phyloP scores from a whole-genome alignment of 148 eudicot genomes.

The Rhododendron mucronatum region DNA sequence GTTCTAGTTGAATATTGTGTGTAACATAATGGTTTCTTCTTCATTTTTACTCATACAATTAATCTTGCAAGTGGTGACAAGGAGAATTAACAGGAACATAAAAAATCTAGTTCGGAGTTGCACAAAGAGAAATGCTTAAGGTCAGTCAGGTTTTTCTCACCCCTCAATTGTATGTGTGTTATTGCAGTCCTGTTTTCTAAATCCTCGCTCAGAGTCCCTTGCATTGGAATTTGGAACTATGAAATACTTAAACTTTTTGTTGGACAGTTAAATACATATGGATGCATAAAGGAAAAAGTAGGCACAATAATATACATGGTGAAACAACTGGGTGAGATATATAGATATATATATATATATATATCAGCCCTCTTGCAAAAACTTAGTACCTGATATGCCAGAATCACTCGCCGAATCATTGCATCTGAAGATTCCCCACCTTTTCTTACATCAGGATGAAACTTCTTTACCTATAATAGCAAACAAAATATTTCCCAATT shows the following conservation, averaged over 20 bases:
- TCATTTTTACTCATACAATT: not conserved
- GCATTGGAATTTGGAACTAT: not conserved
- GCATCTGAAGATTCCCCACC: conserved; percentile 48
- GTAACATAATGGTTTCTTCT: not conserved
- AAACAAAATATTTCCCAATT: not conserved
- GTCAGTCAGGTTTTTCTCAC: not conserved
- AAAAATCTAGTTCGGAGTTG: not conserved
- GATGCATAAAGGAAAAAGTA: not conserved
- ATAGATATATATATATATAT: not conserved
- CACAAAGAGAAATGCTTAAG: not conserved
- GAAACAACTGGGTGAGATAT: not conserved
- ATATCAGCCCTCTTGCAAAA: not conserved
- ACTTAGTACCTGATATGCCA: conserved; percentile 74
- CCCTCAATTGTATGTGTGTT: not conserved
- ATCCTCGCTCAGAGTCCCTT: no score
- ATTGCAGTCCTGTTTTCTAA: not conserved
- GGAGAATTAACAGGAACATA: not conserved
- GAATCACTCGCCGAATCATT: conserved; percentile 81
- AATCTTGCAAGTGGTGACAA: not conserved
- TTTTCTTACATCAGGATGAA: conserved; percentile 85
- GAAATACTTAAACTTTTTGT: no score
- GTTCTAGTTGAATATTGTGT: not conserved
- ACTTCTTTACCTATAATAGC: conserved; percentile 68
- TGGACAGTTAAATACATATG: no score
- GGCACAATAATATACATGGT: not conserved